Percentiles rank a stretch among this genome's conserved stretches.
These are phyloP conservation scores for Hypoxylon sp. DNA, from an alignment of 2,329 filamentous ascomycete genomes.

Conservation along the genomic window DNA sequence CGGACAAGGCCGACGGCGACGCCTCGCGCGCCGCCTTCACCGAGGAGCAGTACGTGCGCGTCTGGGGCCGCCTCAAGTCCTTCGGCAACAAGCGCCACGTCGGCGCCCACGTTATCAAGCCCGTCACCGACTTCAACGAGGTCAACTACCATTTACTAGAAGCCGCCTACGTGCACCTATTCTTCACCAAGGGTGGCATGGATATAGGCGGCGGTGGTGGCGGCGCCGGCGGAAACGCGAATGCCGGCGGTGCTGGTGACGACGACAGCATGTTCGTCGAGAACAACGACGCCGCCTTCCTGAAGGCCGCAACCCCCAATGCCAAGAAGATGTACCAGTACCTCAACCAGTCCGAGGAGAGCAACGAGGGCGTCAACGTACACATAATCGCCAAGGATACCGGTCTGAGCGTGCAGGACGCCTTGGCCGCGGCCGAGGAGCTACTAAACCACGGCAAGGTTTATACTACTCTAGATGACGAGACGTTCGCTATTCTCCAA, in stretches of 20 bases:
- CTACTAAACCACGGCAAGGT: slow-evolving; percentile 78
- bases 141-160: slow-evolving; percentile 93
- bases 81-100: slow-evolving; percentile 89
- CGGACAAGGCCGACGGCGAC: slow-evolving; percentile 64
- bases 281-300: slow-evolving; percentile 54
- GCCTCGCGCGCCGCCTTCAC: slow-evolving; percentile 69
- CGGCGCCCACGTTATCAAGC: slow-evolving; percentile 82
- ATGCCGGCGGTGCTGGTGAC: slow-evolving; percentile 53
- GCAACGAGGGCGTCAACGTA: slow-evolving; percentile 85
- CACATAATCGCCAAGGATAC: slow-evolving; percentile 77
- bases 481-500: slow-evolving; percentile 89
- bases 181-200: slow-evolving; percentile 75
- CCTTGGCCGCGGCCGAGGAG: slow-evolving; percentile 84
- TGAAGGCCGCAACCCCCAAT: slow-evolving; percentile 62
- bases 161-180: slow-evolving; percentile 87
- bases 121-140: slow-evolving; percentile 88
- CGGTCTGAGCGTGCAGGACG: slow-evolving; percentile 75
- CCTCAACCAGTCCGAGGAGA: slow-evolving; percentile 76
- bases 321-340: slow-evolving; percentile 79
- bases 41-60: slow-evolving; percentile 83
- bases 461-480: slow-evolving; percentile 92
- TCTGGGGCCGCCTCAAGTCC: slow-evolving; percentile 84
- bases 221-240: slow-evolving; percentile 51
- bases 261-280: slow-evolving; percentile 68
- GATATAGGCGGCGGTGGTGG: slow-evolving; percentile 51